Conservation (phyloP, 2,329 filamentous ascomycete species). For the Graphilbum ipis-grandicollis region DNA sequence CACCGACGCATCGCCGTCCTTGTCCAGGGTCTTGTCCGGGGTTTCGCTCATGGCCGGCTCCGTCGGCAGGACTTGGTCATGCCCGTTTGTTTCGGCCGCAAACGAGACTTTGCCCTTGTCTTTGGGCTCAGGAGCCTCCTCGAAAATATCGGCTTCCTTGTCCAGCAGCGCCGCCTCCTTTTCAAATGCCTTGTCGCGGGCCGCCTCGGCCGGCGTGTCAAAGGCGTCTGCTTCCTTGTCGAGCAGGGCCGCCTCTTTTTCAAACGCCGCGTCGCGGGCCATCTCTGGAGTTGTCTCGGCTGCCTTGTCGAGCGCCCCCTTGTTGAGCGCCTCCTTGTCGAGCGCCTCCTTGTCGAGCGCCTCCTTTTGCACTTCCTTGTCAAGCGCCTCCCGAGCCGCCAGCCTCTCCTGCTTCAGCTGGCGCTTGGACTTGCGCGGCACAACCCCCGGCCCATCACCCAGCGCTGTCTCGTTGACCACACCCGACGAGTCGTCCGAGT, state of each 20-base stretch:
- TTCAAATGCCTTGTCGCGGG: too few species aligned
- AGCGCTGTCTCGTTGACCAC: constrained; percentile 10
- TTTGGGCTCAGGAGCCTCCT: too few species aligned
- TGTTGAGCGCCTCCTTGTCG: neutral
- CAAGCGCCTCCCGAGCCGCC: neutral
- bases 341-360: too few species aligned
- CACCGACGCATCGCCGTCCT: neutral
- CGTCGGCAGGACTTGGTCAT: too few species aligned
- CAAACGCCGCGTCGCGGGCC: too few species aligned
- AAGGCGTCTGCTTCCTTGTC: neutral
- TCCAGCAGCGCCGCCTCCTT: neutral
- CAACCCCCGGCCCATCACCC: constrained; percentile 4
- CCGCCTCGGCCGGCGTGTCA: too few species aligned
- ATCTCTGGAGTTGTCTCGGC: too few species aligned
- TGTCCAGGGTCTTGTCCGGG: too few species aligned
- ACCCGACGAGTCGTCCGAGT: constrained; percentile 11
- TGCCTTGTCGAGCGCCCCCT: neutral
- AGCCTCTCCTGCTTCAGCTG: neutral
- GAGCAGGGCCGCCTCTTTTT: too few species aligned
- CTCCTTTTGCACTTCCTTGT: too few species aligned
- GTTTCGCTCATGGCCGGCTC: neutral
- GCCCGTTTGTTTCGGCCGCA: too few species aligned
- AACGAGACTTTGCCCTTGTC: too few species aligned
- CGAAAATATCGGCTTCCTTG: neutral
- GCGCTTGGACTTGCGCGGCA: neutral